Evolutionary conservation across 2,329 filamentous ascomycete genomes (phyloP), one percentile per base, ranked within the genome.

Genomic region (Apiospora aurea): DNA sequence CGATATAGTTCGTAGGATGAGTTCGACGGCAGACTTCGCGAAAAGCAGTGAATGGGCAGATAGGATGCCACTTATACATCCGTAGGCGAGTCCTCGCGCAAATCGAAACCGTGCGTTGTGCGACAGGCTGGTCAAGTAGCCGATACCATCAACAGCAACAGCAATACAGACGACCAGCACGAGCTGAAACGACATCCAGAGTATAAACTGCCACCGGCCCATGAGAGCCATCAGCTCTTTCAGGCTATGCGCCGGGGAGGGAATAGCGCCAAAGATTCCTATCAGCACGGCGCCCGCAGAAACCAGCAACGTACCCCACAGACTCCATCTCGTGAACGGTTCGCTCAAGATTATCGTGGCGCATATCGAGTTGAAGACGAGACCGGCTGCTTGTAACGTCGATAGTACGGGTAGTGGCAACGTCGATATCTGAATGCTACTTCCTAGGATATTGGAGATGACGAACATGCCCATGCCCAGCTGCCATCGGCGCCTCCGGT

Each of bases 321-420:
- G 87, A n/a, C 96, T 98, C 88, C 95, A 97, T 81, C 89, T 90
- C 70, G 96, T 98, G 83, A 98, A 99, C 5, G 95, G 94, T 83
- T 99, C 96, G 79, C 93, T 92, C 67, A 99, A 89, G 78, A 98
- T 94, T 72, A 98, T 85, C 64, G 95, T 97, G 74, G 96, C 96
- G 87, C 97, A 97, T 82, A 98, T 94, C 72, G 96, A 97, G 86
- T 99, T 99, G 87, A 99, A 99, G 74, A 99, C 96, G 71, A 99
- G 88, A 64, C 96, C 96, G 4, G 96, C 97, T 24, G 96, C 96
- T 84, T 99, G 96, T 49, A 99, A 86, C 0, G 96, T 98, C 71
- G 96, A 98, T 46, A 99, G 89, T 7, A 99, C 95, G 26, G 96
- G 96, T 29, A 99, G 87, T 21, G 96, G 96, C 64, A 99, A 87